These are phyloP conservation scores for Euphorbia lathyris DNA, from an alignment of 345 rosid species.

Conservation along the genomic window DNA sequence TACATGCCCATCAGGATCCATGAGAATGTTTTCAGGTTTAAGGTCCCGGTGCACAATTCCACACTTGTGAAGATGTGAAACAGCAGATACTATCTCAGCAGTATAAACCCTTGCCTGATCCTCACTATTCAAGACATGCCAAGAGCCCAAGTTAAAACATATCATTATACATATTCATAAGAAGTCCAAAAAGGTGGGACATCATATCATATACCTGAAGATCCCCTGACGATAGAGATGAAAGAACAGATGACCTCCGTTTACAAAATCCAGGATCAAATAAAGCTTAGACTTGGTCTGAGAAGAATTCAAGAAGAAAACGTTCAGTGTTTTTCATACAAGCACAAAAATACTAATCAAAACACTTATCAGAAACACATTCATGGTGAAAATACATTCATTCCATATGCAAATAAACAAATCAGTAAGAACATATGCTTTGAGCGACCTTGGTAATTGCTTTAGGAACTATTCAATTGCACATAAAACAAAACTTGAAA, in stretches of 20 bases:
- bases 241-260: slow-evolving; percentile 78
- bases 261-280: slow-evolving; percentile 67
- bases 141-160: slow-evolving; percentile 21
- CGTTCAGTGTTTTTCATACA: neutral
- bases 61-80: slow-evolving; percentile 64
- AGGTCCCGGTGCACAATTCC: slow-evolving; percentile 75
- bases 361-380: too few relatives aligned
- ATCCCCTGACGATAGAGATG: slow-evolving; percentile 64
- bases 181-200: neutral
- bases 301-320: slow-evolving; percentile 9
- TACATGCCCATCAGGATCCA: slow-evolving; percentile 73
- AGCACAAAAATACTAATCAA: neutral
- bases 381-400: neutral
- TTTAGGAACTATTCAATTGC: too few relatives aligned
- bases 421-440: too few relatives aligned
- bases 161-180: neutral
- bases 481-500: too few relatives aligned
- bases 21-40: slow-evolving; percentile 72
- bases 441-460: too few relatives aligned
- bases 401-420: neutral
- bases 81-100: slow-evolving; percentile 75
- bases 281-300: slow-evolving; percentile 76
- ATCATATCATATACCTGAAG: slow-evolving; percentile 44
- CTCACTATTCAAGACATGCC: slow-evolving; percentile 41
- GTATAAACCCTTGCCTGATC: slow-evolving; percentile 71